Evolutionary conservation across 179 eudicot species (phyloP).

Genomic region (Beta corolliflora): DNA sequence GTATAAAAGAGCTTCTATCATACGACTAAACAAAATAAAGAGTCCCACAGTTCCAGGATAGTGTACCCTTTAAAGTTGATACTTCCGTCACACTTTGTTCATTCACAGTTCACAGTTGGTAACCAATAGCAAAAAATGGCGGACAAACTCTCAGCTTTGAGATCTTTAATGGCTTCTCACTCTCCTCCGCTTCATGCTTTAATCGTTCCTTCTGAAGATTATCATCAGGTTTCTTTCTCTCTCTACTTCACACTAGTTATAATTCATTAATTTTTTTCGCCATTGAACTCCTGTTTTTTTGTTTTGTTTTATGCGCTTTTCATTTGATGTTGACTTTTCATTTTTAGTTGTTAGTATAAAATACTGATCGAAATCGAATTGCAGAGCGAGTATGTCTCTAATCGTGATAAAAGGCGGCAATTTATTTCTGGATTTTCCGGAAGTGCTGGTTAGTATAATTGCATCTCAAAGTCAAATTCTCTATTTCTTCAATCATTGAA

Average conservation of each 20-base stretch:
- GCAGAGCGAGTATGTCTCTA: slow-evolving; percentile 89
- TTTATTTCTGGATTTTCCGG: slow-evolving; percentile 91
- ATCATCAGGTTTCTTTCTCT: slow-evolving; percentile 64
- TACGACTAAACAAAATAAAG: not conserved
- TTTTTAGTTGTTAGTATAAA: no score
- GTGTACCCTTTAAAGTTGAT: not conserved
- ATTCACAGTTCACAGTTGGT: no score
- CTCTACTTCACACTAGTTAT: not conserved
- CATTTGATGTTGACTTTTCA: no score
- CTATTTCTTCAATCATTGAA: not conserved
- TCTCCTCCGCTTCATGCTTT: slow-evolving; percentile 85
- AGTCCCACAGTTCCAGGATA: not conserved
- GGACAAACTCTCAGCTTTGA: slow-evolving; percentile 44
- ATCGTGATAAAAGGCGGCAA: slow-evolving; percentile 78
- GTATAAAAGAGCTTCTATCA: not conserved
- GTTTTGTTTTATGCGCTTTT: no score
- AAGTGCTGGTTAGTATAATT: slow-evolving; percentile 66
- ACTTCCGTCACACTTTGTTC: not conserved
- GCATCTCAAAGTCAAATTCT: not conserved
- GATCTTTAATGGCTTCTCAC: slow-evolving; percentile 88
- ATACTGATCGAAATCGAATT: not conserved
- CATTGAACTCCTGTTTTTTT: no score
- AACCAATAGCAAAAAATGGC: slow-evolving; percentile 30
- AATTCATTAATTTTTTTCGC: not conserved
- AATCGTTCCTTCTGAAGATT: slow-evolving; percentile 91